Percentiles rank a stretch among this genome's conserved stretches.
Evolutionary conservation across 352 stramenopile species (phyloP).

Genomic region (Globisporangium echinulatum): DNA sequence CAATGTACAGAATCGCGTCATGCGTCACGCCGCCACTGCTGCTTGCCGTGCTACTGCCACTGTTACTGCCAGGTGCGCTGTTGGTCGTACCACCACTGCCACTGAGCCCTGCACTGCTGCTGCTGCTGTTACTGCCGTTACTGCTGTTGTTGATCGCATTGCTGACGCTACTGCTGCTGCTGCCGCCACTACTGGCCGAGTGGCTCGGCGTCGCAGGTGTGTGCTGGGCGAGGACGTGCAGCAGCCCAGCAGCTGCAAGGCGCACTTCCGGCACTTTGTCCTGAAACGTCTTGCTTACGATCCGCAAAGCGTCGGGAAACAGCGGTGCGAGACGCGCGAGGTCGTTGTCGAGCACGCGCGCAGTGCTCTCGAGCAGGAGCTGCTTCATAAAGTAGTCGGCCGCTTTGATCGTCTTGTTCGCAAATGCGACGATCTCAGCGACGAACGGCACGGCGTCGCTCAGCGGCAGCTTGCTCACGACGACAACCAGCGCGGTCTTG

Average conservation of each 20-base stretch:
- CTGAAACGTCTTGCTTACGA: constrained; percentile 59
- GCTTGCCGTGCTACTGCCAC: constrained; percentile 5
- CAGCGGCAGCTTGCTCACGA: constrained; percentile 44
- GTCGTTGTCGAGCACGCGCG: constrained; percentile 44
- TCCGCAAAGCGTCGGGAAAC: constrained; percentile 65
- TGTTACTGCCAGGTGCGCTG: constrained; percentile 4
- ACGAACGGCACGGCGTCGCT: constrained; percentile 66
- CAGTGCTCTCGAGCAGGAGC: constrained; percentile 58
- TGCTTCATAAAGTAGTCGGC: constrained; percentile 82
- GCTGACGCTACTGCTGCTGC: constrained; percentile 15
- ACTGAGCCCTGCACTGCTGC: constrained; percentile 7
- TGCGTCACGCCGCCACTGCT: constrained; percentile 32
- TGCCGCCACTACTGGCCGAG: constrained; percentile 4
- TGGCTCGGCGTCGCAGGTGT: constrained; percentile 24
- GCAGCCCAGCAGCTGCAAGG: constrained; percentile 43
- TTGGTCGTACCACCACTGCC: constrained; percentile 10
- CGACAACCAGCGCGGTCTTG: constrained; percentile 62
- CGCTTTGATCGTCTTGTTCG: constrained; percentile 44
- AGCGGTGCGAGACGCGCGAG: constrained; percentile 30
- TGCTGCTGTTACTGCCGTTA: constrained; percentile 6
- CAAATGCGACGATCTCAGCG: constrained; percentile 54
- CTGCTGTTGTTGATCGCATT: constrained; percentile 6
- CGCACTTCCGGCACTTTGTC: constrained; percentile 78
- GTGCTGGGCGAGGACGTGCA: constrained; percentile 57
- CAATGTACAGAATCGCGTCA: constrained; percentile 63